Base-by-base conservation (phyloP, 805 yeast species). In the Cyberlindnera subsufficiens region DNA sequence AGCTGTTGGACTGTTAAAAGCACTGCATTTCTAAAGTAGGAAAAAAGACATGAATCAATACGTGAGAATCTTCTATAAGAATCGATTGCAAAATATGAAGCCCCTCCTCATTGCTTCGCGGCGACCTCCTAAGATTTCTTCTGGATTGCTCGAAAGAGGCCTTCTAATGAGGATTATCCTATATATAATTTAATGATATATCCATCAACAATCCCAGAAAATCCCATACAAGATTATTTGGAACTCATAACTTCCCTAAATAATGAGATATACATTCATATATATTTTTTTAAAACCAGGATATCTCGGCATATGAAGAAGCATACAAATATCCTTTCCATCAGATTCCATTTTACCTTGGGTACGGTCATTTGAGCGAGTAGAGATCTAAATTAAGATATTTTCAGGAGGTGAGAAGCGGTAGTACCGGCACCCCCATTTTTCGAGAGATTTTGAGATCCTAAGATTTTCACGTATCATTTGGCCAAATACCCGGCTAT, bases 251-350 rank as follows among this genome's bases (percentile, higher is more conserved):
- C 71, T 74, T 22, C 61, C 56, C 5, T 63, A 58, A 42, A 74
- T 65, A 43, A 74, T 69, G 11, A 72, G 64, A 79, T 90, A 86
- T n/a, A 95, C 79, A 60, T 87, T 95, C 27, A 87, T 77, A 29
- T 88, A 72, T n/a, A n/a, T n/a, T n/a, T n/a, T 53, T 87, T 90
- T 61, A 77, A 78, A 37, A 86, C 76, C 30, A 90, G 75, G 51
- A 80, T 83, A 64, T 89, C 96, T 52, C 82, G 30, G 80, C 74
- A 58, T 75, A 75, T 25, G 63, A 53, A 38, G 75, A 68, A 32
- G 75, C 73, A 30, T 58, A 47, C 57, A 57, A 27, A 78, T 64
- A 35, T 71, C 74, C 44, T 67, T 64, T 44, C 64, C 59, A 3
- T 80, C 81, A 16, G 64, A 60, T 6, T 69, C 73, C 3, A 68